Evolutionary conservation across 2,329 filamentous ascomycete genomes (phyloP).

Genomic region (Colletotrichum plurivorum): DNA sequence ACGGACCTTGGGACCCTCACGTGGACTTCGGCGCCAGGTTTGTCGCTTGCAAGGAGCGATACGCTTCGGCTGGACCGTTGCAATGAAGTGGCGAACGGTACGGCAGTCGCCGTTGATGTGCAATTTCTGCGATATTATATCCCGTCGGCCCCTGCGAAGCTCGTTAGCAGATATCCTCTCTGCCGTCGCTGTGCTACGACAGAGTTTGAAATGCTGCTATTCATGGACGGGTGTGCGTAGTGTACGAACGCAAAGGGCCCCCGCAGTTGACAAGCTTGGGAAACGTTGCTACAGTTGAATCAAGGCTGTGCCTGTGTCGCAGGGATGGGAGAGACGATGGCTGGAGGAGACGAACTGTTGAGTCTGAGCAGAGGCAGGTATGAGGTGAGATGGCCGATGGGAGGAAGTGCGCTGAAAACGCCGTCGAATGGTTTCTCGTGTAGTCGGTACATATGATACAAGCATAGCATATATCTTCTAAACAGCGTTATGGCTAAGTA

Average conservation of each 20-base stretch:
- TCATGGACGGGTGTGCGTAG: slow-evolving; percentile 6
- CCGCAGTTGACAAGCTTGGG: not conserved
- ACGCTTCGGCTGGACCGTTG: slow-evolving; percentile 18
- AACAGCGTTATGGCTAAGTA: no score
- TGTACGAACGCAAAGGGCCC: not conserved
- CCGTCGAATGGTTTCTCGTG: no score
- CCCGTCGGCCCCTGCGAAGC: slow-evolving; percentile 10
- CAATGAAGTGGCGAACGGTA: slow-evolving; percentile 1
- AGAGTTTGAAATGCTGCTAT: slow-evolving; percentile 22
- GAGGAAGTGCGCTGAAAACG: no score
- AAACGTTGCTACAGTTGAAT: not conserved
- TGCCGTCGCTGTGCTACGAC: not conserved
- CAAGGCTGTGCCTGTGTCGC: not conserved
- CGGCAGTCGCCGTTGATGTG: not conserved
- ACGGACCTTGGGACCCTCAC: not conserved
- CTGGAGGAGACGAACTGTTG: no score
- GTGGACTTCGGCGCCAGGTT: not conserved
- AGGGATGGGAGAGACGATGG: no score
- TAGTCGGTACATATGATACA: no score
- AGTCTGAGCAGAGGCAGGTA: no score
- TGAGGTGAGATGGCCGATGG: no score
- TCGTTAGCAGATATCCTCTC: not conserved
- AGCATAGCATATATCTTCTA: no score
- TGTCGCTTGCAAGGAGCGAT: slow-evolving; percentile 7
- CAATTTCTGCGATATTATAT: not conserved